Percentiles rank a stretch among this genome's conserved stretches.
Conservation (phyloP, 352 stramenopile genomes). For the Pythium pyrilobum region DNA sequence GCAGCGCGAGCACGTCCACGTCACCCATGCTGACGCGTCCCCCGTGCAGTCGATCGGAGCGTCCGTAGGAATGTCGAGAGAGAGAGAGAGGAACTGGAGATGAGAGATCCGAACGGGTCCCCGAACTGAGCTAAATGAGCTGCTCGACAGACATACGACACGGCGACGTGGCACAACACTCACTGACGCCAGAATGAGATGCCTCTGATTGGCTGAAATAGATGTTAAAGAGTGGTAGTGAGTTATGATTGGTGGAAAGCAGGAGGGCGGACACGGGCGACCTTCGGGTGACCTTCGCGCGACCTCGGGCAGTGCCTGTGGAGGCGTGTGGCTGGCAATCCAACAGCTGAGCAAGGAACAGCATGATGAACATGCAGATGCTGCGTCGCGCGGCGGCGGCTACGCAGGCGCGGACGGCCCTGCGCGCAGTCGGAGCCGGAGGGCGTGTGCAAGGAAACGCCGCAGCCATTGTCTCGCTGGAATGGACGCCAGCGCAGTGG, state of each 20-base stretch:
- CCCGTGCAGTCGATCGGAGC: too few species aligned
- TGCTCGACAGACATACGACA: too few species aligned
- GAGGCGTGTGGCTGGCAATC: neutral
- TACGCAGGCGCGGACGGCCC: neutral
- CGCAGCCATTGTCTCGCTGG: neutral
- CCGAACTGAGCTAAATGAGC: neutral
- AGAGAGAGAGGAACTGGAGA: neutral
- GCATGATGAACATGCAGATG: neutral
- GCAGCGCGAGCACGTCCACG: constrained; percentile 33
- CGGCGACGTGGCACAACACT: constrained; percentile 2
- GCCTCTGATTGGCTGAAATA: constrained; percentile 8
- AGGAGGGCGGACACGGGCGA: too few species aligned
- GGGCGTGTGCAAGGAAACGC: neutral
- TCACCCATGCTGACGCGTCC: constrained; percentile 4
- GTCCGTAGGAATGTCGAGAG: neutral
- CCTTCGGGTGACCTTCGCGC: constrained; percentile 15
- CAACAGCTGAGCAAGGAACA: neutral
- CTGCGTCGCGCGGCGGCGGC: neutral
- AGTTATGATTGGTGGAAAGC: too few species aligned
- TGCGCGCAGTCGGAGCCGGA: neutral
- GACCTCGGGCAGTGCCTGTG: neutral
- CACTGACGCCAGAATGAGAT: neutral
- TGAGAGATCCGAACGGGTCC: neutral
- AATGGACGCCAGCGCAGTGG: too few species aligned
- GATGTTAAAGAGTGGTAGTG: neutral